A percentile compares a stretch with the other conserved stretches of the same genome.
Conservation (phyloP, 2,329 filamentous ascomycete genomes). For the Microdochium bolleyi region DNA sequence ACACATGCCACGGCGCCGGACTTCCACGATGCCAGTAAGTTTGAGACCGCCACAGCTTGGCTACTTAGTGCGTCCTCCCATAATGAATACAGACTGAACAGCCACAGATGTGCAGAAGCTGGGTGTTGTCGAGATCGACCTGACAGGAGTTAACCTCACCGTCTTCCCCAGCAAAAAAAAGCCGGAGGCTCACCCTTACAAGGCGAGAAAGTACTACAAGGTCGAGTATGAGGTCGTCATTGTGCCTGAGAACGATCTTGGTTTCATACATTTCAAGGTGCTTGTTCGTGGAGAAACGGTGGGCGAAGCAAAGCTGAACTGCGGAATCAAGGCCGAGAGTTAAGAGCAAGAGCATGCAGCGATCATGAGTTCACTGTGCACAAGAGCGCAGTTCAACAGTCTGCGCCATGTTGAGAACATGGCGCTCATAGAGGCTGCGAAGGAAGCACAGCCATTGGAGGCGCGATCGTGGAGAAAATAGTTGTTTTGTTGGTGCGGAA, state of each 20-base stretch:
- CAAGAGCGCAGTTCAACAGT: too few relatives aligned
- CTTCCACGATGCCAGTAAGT: neutral
- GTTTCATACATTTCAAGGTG: neutral
- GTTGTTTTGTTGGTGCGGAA: too few relatives aligned
- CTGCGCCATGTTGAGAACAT: too few relatives aligned
- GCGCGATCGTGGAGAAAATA: too few relatives aligned
- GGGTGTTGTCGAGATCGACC: neutral
- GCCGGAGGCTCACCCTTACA: neutral
- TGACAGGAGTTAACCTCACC: neutral
- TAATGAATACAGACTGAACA: neutral
- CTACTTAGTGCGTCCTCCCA: too few relatives aligned
- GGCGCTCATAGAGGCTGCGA: too few relatives aligned
- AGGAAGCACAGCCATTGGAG: too few relatives aligned
- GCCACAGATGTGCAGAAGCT: neutral
- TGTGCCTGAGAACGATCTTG: neutral
- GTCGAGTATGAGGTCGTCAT: neutral
- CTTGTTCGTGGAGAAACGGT: neutral
- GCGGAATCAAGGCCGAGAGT: too few relatives aligned
- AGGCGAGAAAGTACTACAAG: neutral
- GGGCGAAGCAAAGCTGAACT: neutral
- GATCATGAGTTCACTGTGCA: too few relatives aligned
- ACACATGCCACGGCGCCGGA: neutral
- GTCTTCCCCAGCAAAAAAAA: neutral
- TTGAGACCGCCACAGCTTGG: too few relatives aligned
- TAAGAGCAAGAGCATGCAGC: too few relatives aligned